Base-by-base conservation (phyloP, 1,284 basidiomycete species). In the Peniophora sp. region DNA sequence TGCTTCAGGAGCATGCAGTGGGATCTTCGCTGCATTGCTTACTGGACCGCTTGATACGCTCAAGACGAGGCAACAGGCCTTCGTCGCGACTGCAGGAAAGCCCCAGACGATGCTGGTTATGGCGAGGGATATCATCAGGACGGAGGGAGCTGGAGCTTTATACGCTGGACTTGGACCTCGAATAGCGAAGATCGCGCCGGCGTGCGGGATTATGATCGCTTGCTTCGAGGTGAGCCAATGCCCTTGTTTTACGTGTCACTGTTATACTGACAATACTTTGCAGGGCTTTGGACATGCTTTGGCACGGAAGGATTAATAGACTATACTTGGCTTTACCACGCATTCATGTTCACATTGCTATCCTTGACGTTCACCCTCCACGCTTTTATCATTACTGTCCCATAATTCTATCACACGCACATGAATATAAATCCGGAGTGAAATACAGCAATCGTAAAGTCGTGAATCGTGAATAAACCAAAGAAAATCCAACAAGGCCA, bases 1-100 rank as follows among this genome's bases (percentile, higher is more conserved):
- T 61, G 68, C 81, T n/a, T 84, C 87, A 58, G 92, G 93, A 10
- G 90, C 92, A 14, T 66, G 81, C 43, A 89, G 86, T 58, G 90
- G 91, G 48, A 89, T 80, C 45, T 72, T 87, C 0, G 91, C 96
- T 2, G 93, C 96, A 0, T 71, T 97, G 8, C 54, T 96, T 35
- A 98, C 96, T 2, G 93, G 94, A 34, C 96, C 97, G 0, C 97
- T 97, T 62, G 96, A 99, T 63, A 91, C 97, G 17, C 76, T 98
- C 56, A 99, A 99, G 70, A 99, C 97, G 2, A 78, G 95, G 44
- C 74, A 91, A 48, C 96, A 99, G 62, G 84, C 85, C 48, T 69
- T 81, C 57, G 65, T 79, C 53, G 89, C 75, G 22, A 65, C 69
- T 46, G 64, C 72, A 27, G 66, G 66, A 41, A 55, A 68, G 51